Evolutionary conservation across 768 basidiomycete species (phyloP), one percentile per base, ranked within the genome.

Genomic region (Suillus ampliporus): DNA sequence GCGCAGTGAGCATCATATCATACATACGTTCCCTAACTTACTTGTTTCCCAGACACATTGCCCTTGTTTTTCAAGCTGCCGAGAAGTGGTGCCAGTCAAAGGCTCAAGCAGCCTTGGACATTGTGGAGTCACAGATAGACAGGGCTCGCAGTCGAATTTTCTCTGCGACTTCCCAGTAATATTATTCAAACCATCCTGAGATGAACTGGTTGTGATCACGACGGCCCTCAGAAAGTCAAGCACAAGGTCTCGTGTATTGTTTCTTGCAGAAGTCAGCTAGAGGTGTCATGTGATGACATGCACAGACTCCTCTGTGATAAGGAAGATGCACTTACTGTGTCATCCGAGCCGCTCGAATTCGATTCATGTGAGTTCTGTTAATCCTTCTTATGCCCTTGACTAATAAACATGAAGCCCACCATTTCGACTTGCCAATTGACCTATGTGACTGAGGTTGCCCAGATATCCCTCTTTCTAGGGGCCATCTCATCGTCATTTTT

Each of bases 381-480:
- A 44, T 44, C 43, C 43, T 11, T 11, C n/a, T 44, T 44, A 0
- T 21, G 43, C 43, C n/a, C 43, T 44, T 44, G n/a, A 44, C 43
- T 44, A 11, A 44, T 3, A 21, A n/a, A 21, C 53, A 23, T 47
- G 4, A 28, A 65, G 64, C 43, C 2, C 58, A 65, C 31, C 51
- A 65, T 23, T 62, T 61, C 21, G 46, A 59, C 2, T 31, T 5
- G n/a, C 60, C 63, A 10, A 62, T 66, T 21, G 38, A 60, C 38
- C 57, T 56, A 1, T 56, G 61, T 17, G 51, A 68, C 28, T n/a
- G 57, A 61, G 26, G 46, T 66, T 40, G 65, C n/a, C n/a, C n/a
- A n/a, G n/a, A n/a, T n/a, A n/a, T n/a, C n/a, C n/a, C n/a, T n/a
- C n/a, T n/a, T n/a, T n/a, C n/a, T n/a, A n/a, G n/a, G n/a, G n/a